A percentile compares a stretch with the other conserved stretches of the same genome.
phyloP scores from a whole-genome alignment of 73 alveolate genomes.

The Tetrahymena elliotti region DNA sequence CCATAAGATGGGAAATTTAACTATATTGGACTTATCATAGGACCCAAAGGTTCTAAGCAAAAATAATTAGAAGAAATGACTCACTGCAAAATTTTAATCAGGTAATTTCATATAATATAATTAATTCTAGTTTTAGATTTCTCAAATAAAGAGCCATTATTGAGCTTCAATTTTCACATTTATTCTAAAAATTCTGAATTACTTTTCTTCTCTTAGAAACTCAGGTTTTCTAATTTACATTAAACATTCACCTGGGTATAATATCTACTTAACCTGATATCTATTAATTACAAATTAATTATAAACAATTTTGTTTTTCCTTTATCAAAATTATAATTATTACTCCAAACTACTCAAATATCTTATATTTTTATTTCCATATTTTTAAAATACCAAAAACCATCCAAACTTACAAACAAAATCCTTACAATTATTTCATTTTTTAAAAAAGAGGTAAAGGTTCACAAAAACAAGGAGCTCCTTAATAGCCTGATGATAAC shows the following conservation, averaged over 20 bases:
- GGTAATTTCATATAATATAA: not conserved
- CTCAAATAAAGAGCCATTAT: too few relatives aligned
- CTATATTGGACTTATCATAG: conserved; percentile 92
- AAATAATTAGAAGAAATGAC: conserved; percentile 87
- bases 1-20: conserved; percentile 88
- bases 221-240: not conserved
- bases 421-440: too few relatives aligned
- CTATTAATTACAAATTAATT: not conserved
- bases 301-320: not conserved
- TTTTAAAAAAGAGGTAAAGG: conserved; percentile 77
- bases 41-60: conserved; percentile 92
- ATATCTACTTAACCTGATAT: not conserved
- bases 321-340: not conserved
- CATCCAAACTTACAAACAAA: too few relatives aligned
- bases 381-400: too few relatives aligned
- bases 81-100: conserved; percentile 79
- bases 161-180: not conserved
- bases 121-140: not conserved
- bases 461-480: conserved; percentile 89
- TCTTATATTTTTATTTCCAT: too few relatives aligned
- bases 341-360: too few relatives aligned
- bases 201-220: too few relatives aligned
- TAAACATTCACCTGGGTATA: not conserved
- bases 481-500: conserved; percentile 93
- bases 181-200: too few relatives aligned